Evolutionary conservation across 2,329 filamentous ascomycete species (phyloP).

Genomic region (Pyrenophora seminiperda): DNA sequence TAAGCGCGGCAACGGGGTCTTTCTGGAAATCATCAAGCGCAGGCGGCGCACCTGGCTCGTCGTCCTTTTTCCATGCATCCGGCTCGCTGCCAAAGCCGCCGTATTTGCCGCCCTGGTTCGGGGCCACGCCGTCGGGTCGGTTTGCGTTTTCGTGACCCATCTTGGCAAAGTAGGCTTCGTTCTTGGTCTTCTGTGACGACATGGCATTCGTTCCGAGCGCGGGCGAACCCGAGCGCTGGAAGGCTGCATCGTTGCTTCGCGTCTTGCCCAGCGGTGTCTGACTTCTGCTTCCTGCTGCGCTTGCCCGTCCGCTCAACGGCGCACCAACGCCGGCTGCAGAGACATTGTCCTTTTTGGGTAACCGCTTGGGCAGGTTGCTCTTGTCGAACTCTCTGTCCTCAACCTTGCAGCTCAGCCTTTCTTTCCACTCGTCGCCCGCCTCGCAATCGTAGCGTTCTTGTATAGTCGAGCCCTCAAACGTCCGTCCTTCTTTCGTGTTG

Average conservation of each 20-base stretch:
- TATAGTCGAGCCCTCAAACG: conserved; percentile 87
- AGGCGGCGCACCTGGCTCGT: conserved; percentile 59
- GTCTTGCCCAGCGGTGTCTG: conserved; percentile 48
- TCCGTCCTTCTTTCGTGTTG: conserved; percentile 53
- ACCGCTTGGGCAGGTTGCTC: conserved; percentile 61
- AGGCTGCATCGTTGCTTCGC: conserved; percentile 36
- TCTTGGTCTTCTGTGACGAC: conserved; percentile 60
- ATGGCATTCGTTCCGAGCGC: conserved; percentile 48
- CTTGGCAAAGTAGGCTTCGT: conserved; percentile 89
- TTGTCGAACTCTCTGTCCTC: conserved; percentile 87
- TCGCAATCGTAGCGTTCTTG: conserved; percentile 88
- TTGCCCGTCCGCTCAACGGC: conserved; percentile 42
- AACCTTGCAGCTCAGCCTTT: conserved; percentile 82
- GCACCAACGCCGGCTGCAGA: conserved; percentile 31
- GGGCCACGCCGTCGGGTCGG: conserved; percentile 74
- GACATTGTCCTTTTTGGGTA: conserved; percentile 42
- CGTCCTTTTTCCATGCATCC: conserved; percentile 54
- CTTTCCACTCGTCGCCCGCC: conserved; percentile 94
- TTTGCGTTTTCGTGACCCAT: conserved; percentile 83
- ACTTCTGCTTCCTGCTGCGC: conserved; percentile 44
- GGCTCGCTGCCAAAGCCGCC: conserved; percentile 84
- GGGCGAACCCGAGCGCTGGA: conserved; percentile 45
- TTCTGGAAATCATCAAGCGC: conserved; percentile 87
- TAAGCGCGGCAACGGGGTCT: conserved; percentile 85
- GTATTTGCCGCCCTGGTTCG: conserved; percentile 92